phyloP scores from a whole-genome alignment of 1,284 basidiomycete species.

The Sanghuangporus baumii region DNA sequence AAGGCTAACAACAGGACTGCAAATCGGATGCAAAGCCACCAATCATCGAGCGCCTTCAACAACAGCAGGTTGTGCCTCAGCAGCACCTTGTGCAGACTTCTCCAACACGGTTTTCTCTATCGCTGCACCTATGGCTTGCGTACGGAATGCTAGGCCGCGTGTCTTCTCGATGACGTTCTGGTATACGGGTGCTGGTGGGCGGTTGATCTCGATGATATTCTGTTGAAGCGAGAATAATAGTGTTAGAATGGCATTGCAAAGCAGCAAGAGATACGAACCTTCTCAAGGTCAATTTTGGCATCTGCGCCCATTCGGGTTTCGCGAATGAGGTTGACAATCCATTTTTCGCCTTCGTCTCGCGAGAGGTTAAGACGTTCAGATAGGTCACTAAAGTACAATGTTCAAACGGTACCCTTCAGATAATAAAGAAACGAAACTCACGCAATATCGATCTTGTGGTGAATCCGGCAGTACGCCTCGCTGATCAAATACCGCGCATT shows the following conservation, averaged over 20 bases:
- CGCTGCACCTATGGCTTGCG: conserved; percentile 85
- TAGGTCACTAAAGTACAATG: conserved; percentile 57
- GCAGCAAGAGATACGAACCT: conserved; percentile 41
- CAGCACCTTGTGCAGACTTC: conserved; percentile 26
- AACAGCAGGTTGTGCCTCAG: conserved; percentile 23
- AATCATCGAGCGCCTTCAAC: conserved; percentile 22
- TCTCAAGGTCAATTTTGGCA: conserved; percentile 95
- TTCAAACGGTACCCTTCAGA: conserved; percentile 4
- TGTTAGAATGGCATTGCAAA: conserved; percentile 4
- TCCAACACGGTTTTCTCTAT: conserved; percentile 48
- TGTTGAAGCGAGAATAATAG: conserved; percentile 27
- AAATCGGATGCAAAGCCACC: neutral
- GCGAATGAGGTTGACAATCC: conserved; percentile 97
- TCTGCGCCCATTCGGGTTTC: conserved; percentile 95
- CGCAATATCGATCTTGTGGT: conserved; percentile 95
- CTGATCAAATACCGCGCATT: conserved; percentile 93
- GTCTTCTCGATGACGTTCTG: conserved; percentile 97
- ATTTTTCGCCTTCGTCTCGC: conserved; percentile 94
- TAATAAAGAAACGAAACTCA: conserved; percentile 33
- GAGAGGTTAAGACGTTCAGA: conserved; percentile 91
- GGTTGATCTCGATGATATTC: conserved; percentile 96
- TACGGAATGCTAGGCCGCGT: conserved; percentile 85
- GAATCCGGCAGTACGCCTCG: conserved; percentile 97
- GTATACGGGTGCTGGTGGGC: conserved; percentile 85
- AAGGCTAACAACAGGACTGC: neutral